Conservation (phyloP, 202 grass and related monocot species). For the Elaeis oleifera region DNA sequence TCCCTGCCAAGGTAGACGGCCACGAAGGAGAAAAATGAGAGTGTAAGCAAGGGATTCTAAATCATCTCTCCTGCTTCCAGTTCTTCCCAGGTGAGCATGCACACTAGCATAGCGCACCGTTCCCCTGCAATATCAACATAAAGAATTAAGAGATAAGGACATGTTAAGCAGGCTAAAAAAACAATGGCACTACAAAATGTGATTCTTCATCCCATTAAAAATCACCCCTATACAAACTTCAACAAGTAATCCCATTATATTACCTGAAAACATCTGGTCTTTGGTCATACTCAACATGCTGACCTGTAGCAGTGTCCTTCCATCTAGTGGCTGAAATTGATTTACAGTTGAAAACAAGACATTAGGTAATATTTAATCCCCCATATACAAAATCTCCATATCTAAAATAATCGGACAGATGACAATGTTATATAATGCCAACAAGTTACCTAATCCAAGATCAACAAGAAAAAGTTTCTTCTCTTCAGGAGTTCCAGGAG, state of each 20-base stretch:
- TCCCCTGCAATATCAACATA: slow-evolving; percentile 12
- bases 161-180: background rate
- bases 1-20: slow-evolving; percentile 93
- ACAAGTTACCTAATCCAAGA: slow-evolving; percentile 26
- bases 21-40: slow-evolving; percentile 94
- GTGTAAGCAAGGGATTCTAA: slow-evolving; percentile 94
- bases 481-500: slow-evolving; percentile 21
- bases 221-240: no score
- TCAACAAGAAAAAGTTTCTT: slow-evolving; percentile 30
- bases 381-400: no score
- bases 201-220: no score
- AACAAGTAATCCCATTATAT: background rate
- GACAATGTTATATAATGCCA: background rate
- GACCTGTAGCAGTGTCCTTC: slow-evolving; percentile 16
- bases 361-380: no score
- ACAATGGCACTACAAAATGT: no score
- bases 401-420: no score
- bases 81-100: slow-evolving; percentile 93
- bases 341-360: no score
- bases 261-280: slow-evolving; percentile 24
- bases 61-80: slow-evolving; percentile 90
- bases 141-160: background rate
- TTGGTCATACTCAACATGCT: slow-evolving; percentile 23
- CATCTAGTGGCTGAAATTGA: slow-evolving; percentile 11
- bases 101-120: slow-evolving; percentile 92